Evolutionary conservation across 2,329 filamentous ascomycete species (phyloP), one percentile per base, ranked within the genome.

Genomic region (Xenosphaeropsis pyriputrescens): DNA sequence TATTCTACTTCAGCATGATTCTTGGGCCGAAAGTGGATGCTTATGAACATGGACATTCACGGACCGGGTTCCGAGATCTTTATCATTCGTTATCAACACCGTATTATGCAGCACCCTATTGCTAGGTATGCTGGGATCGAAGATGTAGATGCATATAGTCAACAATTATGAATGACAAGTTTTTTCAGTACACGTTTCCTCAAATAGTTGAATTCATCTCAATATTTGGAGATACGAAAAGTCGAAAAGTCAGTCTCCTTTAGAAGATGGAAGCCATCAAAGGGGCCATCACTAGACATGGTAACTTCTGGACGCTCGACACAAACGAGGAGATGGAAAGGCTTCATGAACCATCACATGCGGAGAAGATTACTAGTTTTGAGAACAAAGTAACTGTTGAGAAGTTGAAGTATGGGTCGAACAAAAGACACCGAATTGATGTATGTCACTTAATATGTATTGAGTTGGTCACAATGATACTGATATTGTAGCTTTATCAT

Each of bases 381-480:
- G 31, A 32, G 14, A 14, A 32, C 6, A 32, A 15, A 32, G 31
- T 32, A 3, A 32, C 6, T 15, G 31, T 32, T 13, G 14, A 37
- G 14, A 9, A 17, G 16, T 18, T 37, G 2, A 30, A 37, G 19
- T 37, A 37, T 31, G 35, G 35, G 16, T 6, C 29, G 13, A 16
- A 19, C 17, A 26, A 17, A 13, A 29, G 35, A 32, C 22, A 37
- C 30, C 35, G 35, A 15, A 37, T 37, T 31, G 35, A 37, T 37
- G 35, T 37, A 37, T 37, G 35, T 32, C 17, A 15, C 14, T 13
- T 35, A 11, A 9, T 12, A 26, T 9, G 22, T 9, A 26, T 26
- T 26, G 4, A 26, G 8, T 9, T 26, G 7, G 8, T n/a, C n/a
- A n/a, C n/a, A 26, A 26, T 17, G n/a, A 31, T 18, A 13, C 16